Base-by-base conservation (phyloP, 768 basidiomycete genomes). In the Tricholoma terreum region DNA sequence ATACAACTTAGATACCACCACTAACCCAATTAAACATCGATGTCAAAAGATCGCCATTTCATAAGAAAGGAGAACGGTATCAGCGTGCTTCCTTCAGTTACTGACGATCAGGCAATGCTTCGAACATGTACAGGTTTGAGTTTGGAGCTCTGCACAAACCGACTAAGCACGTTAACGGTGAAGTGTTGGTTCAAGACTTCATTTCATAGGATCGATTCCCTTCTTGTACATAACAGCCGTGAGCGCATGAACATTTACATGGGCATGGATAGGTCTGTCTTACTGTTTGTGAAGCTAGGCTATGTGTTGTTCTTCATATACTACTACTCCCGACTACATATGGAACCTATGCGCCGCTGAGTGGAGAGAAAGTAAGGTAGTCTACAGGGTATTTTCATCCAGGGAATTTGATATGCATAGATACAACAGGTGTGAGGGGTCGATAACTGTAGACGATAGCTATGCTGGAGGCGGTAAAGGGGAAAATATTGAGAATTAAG, bases 141-240 rank as follows among this genome's bases (percentile, higher is more conserved):
- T 59, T 87, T 84, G 21, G 89, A 71, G 58, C 81, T 81, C 51
- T 81, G 77, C 0, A 83, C 79, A 58, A 89, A 87, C 87, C 88
- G 12, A 89, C 86, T 85, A 40, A 45, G 43, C 35, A 50, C 56
- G 40, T 54, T n/a, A 59, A 48, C 43, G 46, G 9, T 7, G 48
- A 5, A 36, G 46, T 33, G 45, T 48, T 22, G 40, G 36, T 34
- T 19, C 34, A 43, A n/a, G n/a, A n/a, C n/a, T n/a, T n/a, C n/a
- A n/a, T n/a, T n/a, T n/a, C n/a, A n/a, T n/a, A n/a, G n/a, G n/a
- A n/a, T n/a, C n/a, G n/a, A n/a, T n/a, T n/a, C n/a, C n/a, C n/a
- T n/a, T n/a, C n/a, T n/a, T n/a, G n/a, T n/a, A n/a, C n/a, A n/a
- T n/a, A n/a, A n/a, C n/a, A n/a, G n/a, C n/a, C n/a, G n/a, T n/a